These are phyloP conservation scores for Sarocladium oryzae DNA, from an alignment of 2,329 filamentous ascomycete genomes.

Conservation along the genomic window DNA sequence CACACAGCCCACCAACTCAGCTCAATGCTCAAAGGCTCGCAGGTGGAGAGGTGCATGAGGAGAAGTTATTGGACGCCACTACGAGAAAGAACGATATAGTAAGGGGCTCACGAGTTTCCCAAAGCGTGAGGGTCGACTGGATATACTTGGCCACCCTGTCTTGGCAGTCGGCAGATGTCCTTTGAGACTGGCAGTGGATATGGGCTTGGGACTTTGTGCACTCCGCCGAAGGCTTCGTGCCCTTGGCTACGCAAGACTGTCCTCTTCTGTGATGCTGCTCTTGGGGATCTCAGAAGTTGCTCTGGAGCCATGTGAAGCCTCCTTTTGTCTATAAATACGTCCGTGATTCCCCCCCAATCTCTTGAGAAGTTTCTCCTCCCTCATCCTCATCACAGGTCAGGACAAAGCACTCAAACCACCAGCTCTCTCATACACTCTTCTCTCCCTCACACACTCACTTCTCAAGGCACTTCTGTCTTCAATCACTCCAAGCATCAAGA, in stretches of 20 bases:
- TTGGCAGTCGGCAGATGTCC: not conserved
- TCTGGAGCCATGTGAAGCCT: too few relatives aligned
- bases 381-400: conserved; percentile 6
- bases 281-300: not conserved
- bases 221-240: too few relatives aligned
- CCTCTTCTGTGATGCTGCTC: not conserved
- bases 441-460: not conserved
- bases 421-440: conserved; percentile 1
- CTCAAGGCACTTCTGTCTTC: not conserved
- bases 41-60: not conserved
- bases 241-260: not conserved
- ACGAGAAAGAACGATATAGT: not conserved
- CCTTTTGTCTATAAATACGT: conserved; percentile 6
- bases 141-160: not conserved
- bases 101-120: conserved; percentile 1
- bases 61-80: conserved; percentile 3
- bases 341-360: conserved; percentile 1
- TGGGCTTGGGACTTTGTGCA: too few relatives aligned
- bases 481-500: conserved; percentile 2
- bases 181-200: not conserved
- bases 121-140: not conserved
- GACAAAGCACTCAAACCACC: conserved; percentile 6
- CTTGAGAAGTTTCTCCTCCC: not conserved
- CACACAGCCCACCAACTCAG: not conserved
- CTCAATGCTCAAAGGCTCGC: not conserved